Conservation (phyloP, 148 eudicot species). For the Chenopodium formosanum region DNA sequence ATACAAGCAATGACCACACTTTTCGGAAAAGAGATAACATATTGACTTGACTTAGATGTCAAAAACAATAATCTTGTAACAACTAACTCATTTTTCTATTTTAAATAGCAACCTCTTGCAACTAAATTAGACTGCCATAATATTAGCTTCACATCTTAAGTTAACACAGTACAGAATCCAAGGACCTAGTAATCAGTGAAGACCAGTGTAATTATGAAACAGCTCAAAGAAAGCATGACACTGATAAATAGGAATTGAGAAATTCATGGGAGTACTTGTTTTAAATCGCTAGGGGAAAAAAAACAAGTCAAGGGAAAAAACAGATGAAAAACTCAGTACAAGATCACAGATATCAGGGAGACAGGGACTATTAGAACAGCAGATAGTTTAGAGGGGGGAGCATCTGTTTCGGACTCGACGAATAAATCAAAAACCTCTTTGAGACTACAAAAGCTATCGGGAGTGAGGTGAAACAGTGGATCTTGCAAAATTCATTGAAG, state of each 20-base stretch:
- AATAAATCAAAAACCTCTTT: neutral
- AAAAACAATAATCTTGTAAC: neutral
- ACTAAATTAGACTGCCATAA: neutral
- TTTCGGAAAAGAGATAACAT: neutral
- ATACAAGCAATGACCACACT: slow-evolving; percentile 2
- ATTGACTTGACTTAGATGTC: neutral
- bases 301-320: neutral
- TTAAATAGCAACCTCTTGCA: neutral
- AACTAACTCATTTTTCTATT: neutral
- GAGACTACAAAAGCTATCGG: neutral
- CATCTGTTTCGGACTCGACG: neutral
- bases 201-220: neutral
- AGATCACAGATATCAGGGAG: neutral
- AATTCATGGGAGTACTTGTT: neutral
- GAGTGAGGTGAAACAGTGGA: neutral
- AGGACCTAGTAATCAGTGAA: neutral
- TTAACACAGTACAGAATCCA: neutral
- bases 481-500: neutral
- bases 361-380: neutral
- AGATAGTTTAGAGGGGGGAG: neutral
- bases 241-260: neutral
- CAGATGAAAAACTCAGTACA: neutral
- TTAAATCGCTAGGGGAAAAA: neutral
- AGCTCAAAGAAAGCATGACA: neutral
- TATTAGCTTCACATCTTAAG: neutral